These are phyloP conservation scores for Tolypocladium endophyticum DNA, from an alignment of 2,329 filamentous ascomycete genomes.

Conservation along the genomic window DNA sequence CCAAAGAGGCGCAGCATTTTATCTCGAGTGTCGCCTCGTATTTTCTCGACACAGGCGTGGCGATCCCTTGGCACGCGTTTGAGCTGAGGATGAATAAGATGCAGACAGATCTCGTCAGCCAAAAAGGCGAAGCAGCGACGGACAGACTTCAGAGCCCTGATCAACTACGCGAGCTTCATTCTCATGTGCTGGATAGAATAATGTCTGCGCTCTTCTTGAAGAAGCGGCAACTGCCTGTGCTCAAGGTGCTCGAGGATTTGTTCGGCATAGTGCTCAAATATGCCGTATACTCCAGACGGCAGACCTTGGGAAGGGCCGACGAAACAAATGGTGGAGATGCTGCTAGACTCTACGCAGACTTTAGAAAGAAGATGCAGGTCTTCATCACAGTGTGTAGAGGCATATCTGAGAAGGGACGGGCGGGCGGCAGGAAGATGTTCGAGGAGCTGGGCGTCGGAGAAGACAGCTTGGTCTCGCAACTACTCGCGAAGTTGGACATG, in stretches of 20 bases:
- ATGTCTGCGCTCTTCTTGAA: conserved; percentile 63
- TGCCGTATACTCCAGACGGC: conserved; percentile 38
- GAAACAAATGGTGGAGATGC: conserved; percentile 11
- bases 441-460: conserved; percentile 22
- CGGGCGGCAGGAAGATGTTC: conserved; percentile 17
- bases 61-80: conserved; percentile 62
- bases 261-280: conserved; percentile 65
- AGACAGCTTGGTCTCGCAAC: conserved; percentile 55
- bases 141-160: conserved; percentile 43
- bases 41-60: conserved; percentile 70
- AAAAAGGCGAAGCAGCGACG: conserved; percentile 21
- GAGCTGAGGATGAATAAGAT: conserved; percentile 53
- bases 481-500: conserved; percentile 63
- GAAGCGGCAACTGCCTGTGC: conserved; percentile 62
- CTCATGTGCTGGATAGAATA: conserved; percentile 63
- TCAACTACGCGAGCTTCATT: conserved; percentile 58
- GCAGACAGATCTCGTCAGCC: conserved; percentile 42
- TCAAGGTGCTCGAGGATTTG: conserved; percentile 65
- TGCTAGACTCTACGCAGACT: conserved; percentile 47
- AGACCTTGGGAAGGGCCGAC: conserved; percentile 18
- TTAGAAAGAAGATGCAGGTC: conserved; percentile 61
- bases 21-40: conserved; percentile 63
- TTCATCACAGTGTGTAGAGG: conserved; percentile 65
- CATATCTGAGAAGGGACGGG: conserved; percentile 51
- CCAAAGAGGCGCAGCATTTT: conserved; percentile 71